phyloP scores from a whole-genome alignment of 257 asterid species.

The Ocimum tenuiflorum region DNA sequence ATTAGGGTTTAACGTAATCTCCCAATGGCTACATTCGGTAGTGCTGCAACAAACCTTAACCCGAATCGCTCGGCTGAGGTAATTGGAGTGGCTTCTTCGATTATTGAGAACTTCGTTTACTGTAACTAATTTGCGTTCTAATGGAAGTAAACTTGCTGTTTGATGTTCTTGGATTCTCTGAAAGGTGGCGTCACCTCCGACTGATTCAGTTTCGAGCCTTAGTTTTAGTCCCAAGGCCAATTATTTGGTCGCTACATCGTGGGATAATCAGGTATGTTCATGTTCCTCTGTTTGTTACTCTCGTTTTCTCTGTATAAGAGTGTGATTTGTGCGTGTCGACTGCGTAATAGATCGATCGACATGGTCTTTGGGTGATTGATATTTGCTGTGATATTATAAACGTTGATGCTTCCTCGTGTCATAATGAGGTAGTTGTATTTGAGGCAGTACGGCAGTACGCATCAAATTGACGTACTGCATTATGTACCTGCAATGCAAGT shows the following conservation, averaged over 20 bases:
- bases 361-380: background rate
- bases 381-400: background rate
- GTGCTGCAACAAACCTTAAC: conserved; percentile 38
- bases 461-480: background rate
- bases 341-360: background rate
- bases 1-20: conserved; percentile 26
- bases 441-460: conserved; percentile 4
- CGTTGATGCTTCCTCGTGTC: background rate
- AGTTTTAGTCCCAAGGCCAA: conserved; percentile 84
- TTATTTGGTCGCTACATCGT: conserved; percentile 67
- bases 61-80: conserved; percentile 89
- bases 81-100: background rate
- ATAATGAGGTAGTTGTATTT: background rate
- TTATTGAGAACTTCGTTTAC: background rate
- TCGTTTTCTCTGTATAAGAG: background rate
- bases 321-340: background rate
- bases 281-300: background rate
- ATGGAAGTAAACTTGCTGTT: background rate
- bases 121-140: background rate
- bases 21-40: conserved; percentile 63
- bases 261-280: conserved; percentile 85
- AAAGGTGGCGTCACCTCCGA: conserved; percentile 74
- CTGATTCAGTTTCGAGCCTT: conserved; percentile 79
- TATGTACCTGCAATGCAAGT: background rate
- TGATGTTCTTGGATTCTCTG: background rate